Percentiles rank a stretch among this genome's conserved stretches.
Evolutionary conservation across 345 rosid genomes (phyloP).

Genomic region (Salix brachista): DNA sequence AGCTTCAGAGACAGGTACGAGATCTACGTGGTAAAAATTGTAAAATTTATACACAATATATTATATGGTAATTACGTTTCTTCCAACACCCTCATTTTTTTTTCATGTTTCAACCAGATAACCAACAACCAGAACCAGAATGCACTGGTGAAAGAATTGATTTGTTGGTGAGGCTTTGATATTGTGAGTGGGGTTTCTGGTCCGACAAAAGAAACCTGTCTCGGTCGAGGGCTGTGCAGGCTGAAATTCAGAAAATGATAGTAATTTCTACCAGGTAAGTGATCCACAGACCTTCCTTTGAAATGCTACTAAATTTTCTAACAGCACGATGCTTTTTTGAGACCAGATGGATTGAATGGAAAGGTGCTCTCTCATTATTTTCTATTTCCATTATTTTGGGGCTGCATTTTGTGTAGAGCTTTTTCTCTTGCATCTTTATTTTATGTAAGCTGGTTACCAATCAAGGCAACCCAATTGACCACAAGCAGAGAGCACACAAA

Average conservation of each 20-base stretch:
- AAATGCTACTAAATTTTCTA: not conserved
- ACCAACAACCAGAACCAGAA: slow-evolving; percentile 34
- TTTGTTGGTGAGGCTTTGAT: slow-evolving; percentile 59
- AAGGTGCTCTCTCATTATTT: not conserved
- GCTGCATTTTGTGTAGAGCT: not conserved
- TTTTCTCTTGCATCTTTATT: not conserved
- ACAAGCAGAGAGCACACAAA: slow-evolving; percentile 41
- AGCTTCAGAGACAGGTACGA: slow-evolving; percentile 6
- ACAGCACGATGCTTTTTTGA: not conserved
- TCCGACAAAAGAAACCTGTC: slow-evolving; percentile 48
- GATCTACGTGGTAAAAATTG: too few species aligned
- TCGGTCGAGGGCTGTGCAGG: slow-evolving; percentile 67
- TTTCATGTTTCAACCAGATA: slow-evolving; percentile 32
- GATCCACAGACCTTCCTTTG: not conserved
- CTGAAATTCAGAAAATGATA: slow-evolving; percentile 71
- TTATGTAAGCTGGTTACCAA: not conserved
- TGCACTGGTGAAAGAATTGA: slow-evolving; percentile 60
- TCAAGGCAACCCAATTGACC: slow-evolving; percentile 39
- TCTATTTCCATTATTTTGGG: not conserved
- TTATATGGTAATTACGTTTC: not conserved
- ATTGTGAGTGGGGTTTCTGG: slow-evolving; percentile 55
- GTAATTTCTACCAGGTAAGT: slow-evolving; percentile 67
- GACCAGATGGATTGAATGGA: not conserved
- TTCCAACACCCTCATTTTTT: not conserved
- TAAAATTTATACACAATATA: too few species aligned